Base-by-base conservation (phyloP, 768 basidiomycete genomes). In the Lentinula lateritia region DNA sequence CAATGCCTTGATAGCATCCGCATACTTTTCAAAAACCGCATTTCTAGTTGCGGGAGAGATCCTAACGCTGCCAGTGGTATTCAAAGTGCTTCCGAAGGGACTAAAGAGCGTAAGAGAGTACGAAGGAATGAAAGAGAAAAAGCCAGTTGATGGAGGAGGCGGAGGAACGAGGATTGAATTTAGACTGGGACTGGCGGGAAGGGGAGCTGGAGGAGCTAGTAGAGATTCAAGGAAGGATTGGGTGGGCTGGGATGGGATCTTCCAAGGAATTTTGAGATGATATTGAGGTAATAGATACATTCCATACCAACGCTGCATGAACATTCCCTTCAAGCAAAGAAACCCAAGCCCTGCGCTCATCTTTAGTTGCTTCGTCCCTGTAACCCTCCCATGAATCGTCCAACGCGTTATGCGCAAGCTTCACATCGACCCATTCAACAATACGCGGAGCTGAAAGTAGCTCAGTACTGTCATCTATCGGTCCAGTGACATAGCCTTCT, bases 261-360 rank as follows among this genome's bases (percentile, higher is more conserved):
- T 61, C 2, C 55, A 1, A 7, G 35, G 12, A 39, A 35, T 7
- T 13, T 0, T 20, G 32, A 28, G 12, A n/a, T 6, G 45, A 28
- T 63, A 15, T 64, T 42, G 43, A 50, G 61, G 12, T 28, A 28
- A 4, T 3, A 28, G 58, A 52, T 20, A 43, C 59, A 50, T 36
- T 13, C 75, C 83, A 58, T 64, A 92, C 86, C 73, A 94, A 71
- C 12, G 89, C 88, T 64, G 89, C 87, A 70, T 92, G 92, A 6
- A 94, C 83, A 50, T 81, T 76, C 39, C 86, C 86, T 71, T 94
- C 90, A 43, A 94, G 81, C 36, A 94, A 78, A 2, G 89, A 76
- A 28, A 92, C 82, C 92, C 92, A 94, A 1, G 92, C 92, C 46
- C 85, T 80, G 66, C 89, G 89, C 71, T 94, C 92, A 66, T 90